Evolutionary conservation across 768 basidiomycete genomes (phyloP).

Genomic region (Agaricus subrufescens): DNA sequence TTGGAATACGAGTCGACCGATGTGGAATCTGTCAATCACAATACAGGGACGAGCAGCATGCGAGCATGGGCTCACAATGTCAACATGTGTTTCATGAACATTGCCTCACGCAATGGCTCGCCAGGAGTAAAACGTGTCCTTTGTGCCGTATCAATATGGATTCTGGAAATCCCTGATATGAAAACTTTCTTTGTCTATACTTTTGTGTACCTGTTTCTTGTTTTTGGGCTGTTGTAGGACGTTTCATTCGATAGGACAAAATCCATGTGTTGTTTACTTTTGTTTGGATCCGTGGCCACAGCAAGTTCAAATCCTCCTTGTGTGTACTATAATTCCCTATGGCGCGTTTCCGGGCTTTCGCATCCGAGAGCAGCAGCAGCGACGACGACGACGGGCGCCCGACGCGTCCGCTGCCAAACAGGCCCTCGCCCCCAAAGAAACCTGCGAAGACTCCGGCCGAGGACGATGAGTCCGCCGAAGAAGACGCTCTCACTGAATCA

Average conservation of each 20-base stretch:
- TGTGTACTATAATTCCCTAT: slow-evolving; percentile 25
- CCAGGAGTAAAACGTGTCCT: slow-evolving; percentile 57
- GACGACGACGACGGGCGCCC: slow-evolving; percentile 30
- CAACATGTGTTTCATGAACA: slow-evolving; percentile 63
- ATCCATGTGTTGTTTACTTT: not conserved
- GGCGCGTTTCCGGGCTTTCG: slow-evolving; percentile 66
- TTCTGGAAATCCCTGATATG: slow-evolving; percentile 25
- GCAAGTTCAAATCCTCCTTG: not conserved
- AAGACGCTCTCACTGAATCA: slow-evolving; percentile 30
- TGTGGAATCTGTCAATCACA: slow-evolving; percentile 73
- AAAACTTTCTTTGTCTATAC: slow-evolving; percentile 12
- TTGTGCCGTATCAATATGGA: slow-evolving; percentile 51
- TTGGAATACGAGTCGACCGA: slow-evolving; percentile 60
- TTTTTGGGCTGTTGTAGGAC: slow-evolving; percentile 1
- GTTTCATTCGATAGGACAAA: not conserved
- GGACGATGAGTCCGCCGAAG: slow-evolving; percentile 24
- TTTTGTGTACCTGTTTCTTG: not conserved
- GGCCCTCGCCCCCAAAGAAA: slow-evolving; percentile 10
- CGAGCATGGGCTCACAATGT: slow-evolving; percentile 53
- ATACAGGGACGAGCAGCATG: slow-evolving; percentile 57
- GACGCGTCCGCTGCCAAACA: slow-evolving; percentile 12
- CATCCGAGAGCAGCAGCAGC: slow-evolving; percentile 57
- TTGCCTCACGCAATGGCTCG: slow-evolving; percentile 62
- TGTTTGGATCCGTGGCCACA: not conserved
- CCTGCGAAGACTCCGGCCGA: slow-evolving; percentile 25